A percentile compares a stretch with the other conserved stretches of the same genome.
These are phyloP conservation scores for Yarrowia alimentaria DNA, from an alignment of 805 yeast species.

Conservation along the genomic window DNA sequence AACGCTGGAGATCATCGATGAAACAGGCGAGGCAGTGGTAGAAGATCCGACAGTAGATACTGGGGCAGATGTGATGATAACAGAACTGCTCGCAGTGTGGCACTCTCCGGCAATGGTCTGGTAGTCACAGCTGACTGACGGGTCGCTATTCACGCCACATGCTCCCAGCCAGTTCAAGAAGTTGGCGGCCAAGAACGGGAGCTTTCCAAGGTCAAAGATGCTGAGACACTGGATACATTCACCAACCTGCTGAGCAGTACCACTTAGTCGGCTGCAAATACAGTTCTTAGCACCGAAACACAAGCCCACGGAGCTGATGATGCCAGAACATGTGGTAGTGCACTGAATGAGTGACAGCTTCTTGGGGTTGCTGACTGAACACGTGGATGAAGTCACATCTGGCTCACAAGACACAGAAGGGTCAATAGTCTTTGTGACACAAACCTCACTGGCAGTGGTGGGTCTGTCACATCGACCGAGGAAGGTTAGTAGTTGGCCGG, in stretches of 20 bases:
- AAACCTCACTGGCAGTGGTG: slow-evolving; percentile 7
- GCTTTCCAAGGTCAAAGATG: not conserved
- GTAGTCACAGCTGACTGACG: not conserved
- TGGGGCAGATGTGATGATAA: slow-evolving; percentile 6
- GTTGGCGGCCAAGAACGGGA: not conserved
- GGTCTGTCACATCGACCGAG: slow-evolving; percentile 2
- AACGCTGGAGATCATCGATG: not conserved
- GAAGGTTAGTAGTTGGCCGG: slow-evolving; percentile 1
- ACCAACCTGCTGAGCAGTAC: slow-evolving; percentile 1
- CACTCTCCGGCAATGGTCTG: slow-evolving; percentile 6
- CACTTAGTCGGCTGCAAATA: slow-evolving; percentile 1
- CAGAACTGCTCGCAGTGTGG: not conserved
- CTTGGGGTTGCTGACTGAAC: not conserved
- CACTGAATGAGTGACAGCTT: not conserved
- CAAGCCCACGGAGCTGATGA: slow-evolving; percentile 1
- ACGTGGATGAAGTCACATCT: slow-evolving; percentile 1
- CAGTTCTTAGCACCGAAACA: not conserved
- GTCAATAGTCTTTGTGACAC: slow-evolving; percentile 16
- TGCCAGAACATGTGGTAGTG: not conserved
- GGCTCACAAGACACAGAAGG: slow-evolving; percentile 10
- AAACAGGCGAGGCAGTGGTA: not conserved
- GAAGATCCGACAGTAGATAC: not conserved
- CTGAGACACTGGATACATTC: slow-evolving; percentile 19
- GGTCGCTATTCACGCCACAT: not conserved
- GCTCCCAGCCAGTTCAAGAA: slow-evolving; percentile 1